A percentile compares a stretch with the other conserved stretches of the same genome.
Evolutionary conservation across 139 green algal genomes (phyloP).

Genomic region (Coelastrella sp.): DNA sequence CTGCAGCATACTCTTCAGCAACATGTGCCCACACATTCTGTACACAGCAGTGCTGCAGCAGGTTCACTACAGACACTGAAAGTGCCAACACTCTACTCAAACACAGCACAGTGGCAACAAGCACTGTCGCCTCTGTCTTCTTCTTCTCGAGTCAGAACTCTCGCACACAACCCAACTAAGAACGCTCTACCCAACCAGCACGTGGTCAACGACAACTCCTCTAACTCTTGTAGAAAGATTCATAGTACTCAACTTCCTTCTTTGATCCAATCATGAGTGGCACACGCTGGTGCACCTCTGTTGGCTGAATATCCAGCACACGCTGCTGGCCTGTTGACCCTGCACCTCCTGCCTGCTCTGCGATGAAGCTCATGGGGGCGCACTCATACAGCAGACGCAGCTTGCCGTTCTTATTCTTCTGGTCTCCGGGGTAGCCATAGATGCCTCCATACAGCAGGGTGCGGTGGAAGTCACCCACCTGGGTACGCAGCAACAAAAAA

Average conservation of each 20-base stretch:
- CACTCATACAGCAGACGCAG: slow-evolving; percentile 99
- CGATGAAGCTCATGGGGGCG: slow-evolving; percentile 94
- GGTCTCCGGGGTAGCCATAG: slow-evolving; percentile 97
- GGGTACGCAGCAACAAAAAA: too few relatives aligned
- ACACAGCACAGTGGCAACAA: background rate
- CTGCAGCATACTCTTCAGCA: too few relatives aligned
- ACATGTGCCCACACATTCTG: too few relatives aligned
- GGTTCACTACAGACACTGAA: slow-evolving; percentile 12
- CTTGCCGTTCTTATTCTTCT: slow-evolving; percentile 96
- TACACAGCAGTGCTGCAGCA: slow-evolving; percentile 21
- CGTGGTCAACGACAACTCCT: background rate
- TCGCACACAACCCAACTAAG: too few relatives aligned
- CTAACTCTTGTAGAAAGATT: slow-evolving; percentile 83
- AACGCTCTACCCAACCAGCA: too few relatives aligned
- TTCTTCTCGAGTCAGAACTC: background rate
- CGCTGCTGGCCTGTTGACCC: slow-evolving; percentile 75
- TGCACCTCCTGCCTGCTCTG: slow-evolving; percentile 88
- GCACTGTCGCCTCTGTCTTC: background rate
- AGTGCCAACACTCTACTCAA: background rate
- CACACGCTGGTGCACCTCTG: slow-evolving; percentile 80
- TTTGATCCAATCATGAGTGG: slow-evolving; percentile 68
- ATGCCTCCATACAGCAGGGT: slow-evolving; percentile 98
- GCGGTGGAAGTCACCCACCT: slow-evolving; percentile 97
- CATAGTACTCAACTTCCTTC: slow-evolving; percentile 96
- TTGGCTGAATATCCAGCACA: slow-evolving; percentile 82